A percentile compares a stretch with the other conserved stretches of the same genome.
phyloP scores from a whole-genome alignment of 495 filamentous ascomycete genomes.

The Cercophora newfieldiana region DNA sequence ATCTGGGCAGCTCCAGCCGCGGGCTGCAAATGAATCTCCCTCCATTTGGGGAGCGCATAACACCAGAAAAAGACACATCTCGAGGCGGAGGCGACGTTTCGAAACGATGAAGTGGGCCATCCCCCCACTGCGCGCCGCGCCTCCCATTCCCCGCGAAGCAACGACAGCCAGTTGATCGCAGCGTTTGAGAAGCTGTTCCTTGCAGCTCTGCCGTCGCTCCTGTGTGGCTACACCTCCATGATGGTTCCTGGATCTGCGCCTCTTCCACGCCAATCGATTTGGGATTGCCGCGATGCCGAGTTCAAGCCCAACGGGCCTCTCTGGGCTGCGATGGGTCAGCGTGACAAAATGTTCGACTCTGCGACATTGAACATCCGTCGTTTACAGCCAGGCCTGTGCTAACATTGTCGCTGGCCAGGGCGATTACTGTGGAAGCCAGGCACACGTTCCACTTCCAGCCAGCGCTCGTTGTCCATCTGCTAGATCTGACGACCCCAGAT shows the following conservation, averaged over 20 bases:
- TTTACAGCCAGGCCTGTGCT: not conserved
- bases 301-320: not conserved
- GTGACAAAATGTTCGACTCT: slow-evolving; percentile 12
- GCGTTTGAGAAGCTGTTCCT: slow-evolving; percentile 27
- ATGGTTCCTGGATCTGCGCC: slow-evolving; percentile 2
- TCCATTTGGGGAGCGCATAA: not conserved
- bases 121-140: not conserved
- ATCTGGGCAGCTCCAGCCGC: not conserved
- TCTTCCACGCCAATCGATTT: slow-evolving; percentile 21
- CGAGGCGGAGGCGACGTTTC: slow-evolving; percentile 14
- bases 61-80: not conserved
- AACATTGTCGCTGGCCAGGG: slow-evolving; percentile 11
- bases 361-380: not conserved
- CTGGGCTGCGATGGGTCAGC: not conserved
- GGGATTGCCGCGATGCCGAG: not conserved
- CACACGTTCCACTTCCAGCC: not conserved
- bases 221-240: slow-evolving; percentile 18
- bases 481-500: slow-evolving; percentile 9
- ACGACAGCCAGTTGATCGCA: slow-evolving; percentile 10
- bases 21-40: not conserved
- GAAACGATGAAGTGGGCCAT: slow-evolving; percentile 12
- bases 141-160: slow-evolving; percentile 5
- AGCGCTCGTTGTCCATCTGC: slow-evolving; percentile 1
- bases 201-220: slow-evolving; percentile 12
- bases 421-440: not conserved